Conservation (phyloP, 805 yeast genomes). For the Starmerella vaccinii region DNA sequence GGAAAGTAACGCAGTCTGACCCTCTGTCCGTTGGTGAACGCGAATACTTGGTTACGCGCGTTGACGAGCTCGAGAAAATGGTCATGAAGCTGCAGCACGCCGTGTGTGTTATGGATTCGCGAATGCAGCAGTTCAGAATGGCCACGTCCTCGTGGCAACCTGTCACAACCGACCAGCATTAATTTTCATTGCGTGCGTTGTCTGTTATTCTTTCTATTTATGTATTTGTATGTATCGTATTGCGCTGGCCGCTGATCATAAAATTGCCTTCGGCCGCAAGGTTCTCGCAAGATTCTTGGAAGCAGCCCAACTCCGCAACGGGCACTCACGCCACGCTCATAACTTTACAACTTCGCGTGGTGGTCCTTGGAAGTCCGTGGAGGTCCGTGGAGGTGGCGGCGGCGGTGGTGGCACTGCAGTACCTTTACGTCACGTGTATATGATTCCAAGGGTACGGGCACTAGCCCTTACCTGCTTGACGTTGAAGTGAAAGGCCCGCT, state of each 20-base stretch:
- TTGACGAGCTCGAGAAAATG: slow-evolving; percentile 1
- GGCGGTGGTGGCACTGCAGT: background rate
- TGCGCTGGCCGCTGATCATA: background rate
- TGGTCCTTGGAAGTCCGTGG: no score
- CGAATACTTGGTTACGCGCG: background rate
- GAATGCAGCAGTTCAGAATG: slow-evolving; percentile 3
- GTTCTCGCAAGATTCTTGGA: no score
- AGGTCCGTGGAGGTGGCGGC: background rate
- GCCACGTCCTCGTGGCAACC: slow-evolving; percentile 5
- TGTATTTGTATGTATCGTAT: background rate
- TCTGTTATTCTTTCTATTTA: background rate
- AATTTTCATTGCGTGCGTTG: no score
- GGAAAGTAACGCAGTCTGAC: background rate
- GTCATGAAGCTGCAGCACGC: slow-evolving; percentile 7
- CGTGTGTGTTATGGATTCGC: background rate
- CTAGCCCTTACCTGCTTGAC: background rate
- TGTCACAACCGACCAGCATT: background rate
- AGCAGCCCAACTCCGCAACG: no score
- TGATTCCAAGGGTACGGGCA: background rate
- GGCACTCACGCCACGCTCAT: no score
- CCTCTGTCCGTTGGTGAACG: background rate
- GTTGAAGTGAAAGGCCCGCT: background rate
- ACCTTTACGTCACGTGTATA: no score
- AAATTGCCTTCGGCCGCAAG: no score
- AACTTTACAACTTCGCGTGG: no score